These are phyloP conservation scores for Raffaelea deltoideospora DNA, from an alignment of 2,329 filamentous ascomycete species.

Conservation along the genomic window DNA sequence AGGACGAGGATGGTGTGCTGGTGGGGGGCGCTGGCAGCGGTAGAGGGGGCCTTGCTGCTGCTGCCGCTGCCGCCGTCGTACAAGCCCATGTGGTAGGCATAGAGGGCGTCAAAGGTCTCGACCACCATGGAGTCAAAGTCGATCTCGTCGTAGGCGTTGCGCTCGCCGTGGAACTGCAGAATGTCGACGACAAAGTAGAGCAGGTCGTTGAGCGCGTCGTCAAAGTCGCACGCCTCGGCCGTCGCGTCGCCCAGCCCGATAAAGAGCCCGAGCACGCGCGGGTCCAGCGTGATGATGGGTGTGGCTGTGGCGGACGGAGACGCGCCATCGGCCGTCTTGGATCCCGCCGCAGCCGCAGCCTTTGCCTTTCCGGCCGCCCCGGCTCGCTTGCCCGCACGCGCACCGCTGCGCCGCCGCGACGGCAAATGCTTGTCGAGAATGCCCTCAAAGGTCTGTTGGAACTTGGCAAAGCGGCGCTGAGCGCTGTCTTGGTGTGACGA, in stretches of 20 bases:
- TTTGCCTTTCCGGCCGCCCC: slow-evolving; percentile 9
- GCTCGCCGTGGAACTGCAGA: slow-evolving; percentile 88
- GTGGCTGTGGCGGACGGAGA: slow-evolving; percentile 15
- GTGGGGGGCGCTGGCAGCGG: slow-evolving; percentile 17
- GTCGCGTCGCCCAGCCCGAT: slow-evolving; percentile 66
- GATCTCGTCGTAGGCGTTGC: slow-evolving; percentile 93
- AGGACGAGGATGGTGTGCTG: slow-evolving; percentile 75
- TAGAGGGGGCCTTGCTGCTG: slow-evolving; percentile 14
- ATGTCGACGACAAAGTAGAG: slow-evolving; percentile 96
- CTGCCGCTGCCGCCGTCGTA: slow-evolving; percentile 10
- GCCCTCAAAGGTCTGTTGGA: slow-evolving; percentile 62
- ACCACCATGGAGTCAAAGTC: slow-evolving; percentile 88
- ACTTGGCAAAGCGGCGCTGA: slow-evolving; percentile 60
- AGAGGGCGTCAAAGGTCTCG: slow-evolving; percentile 72
- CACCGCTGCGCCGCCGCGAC: slow-evolving; percentile 55
- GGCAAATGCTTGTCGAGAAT: slow-evolving; percentile 76
- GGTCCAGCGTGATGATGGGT: slow-evolving; percentile 30
- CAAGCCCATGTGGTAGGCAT: slow-evolving; percentile 52
- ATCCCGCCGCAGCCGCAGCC: background rate
- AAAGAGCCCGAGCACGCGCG: slow-evolving; percentile 69
- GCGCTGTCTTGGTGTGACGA: no score
- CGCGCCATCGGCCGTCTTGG: no score
- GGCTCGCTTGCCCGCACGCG: slow-evolving; percentile 37
- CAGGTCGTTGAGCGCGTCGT: slow-evolving; percentile 81
- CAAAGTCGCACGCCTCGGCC: slow-evolving; percentile 54